Conservation (phyloP, 768 basidiomycete genomes). For the Tylopilus sp. region DNA sequence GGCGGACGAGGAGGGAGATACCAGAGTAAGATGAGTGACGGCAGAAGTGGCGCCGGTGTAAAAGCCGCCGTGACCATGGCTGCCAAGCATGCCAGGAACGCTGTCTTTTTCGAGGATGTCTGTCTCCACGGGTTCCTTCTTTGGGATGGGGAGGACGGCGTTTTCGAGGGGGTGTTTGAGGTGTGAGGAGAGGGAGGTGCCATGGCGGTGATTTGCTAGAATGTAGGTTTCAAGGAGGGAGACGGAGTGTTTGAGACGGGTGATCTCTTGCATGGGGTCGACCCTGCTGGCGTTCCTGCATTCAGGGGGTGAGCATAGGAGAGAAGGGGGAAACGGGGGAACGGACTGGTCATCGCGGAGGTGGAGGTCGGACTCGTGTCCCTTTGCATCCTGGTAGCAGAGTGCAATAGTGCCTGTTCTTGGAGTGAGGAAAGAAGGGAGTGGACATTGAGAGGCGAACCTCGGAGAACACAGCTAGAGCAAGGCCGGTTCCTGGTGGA, state of each 20-base stretch:
- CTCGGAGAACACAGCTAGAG: slow-evolving; percentile 81
- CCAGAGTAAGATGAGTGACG: slow-evolving; percentile 64
- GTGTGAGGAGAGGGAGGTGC: slow-evolving; percentile 17
- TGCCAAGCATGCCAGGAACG: slow-evolving; percentile 65
- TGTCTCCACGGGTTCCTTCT: slow-evolving; percentile 51
- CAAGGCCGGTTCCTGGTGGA: slow-evolving; percentile 79
- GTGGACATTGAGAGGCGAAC: slow-evolving; percentile 35
- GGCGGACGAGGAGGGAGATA: slow-evolving; percentile 25
- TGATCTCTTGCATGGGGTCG: slow-evolving; percentile 39
- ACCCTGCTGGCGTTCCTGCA: slow-evolving; percentile 32
- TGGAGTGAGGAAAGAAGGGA: slow-evolving; percentile 14
- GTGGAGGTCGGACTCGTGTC: slow-evolving; percentile 53
- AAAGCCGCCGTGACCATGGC: slow-evolving; percentile 61
- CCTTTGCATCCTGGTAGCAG: slow-evolving; percentile 76
- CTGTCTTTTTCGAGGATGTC: slow-evolving; percentile 45
- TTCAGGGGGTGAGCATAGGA: slow-evolving; percentile 38
- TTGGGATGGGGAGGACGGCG: slow-evolving; percentile 36
- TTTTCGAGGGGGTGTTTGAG: slow-evolving; percentile 27
- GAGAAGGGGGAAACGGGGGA: background rate
- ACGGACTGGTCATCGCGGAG: slow-evolving; percentile 51
- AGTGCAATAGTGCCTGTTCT: slow-evolving; percentile 67
- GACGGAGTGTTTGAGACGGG: slow-evolving; percentile 39
- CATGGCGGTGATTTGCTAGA: slow-evolving; percentile 30
- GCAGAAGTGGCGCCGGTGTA: slow-evolving; percentile 81
- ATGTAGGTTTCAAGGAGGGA: slow-evolving; percentile 37